A percentile compares a stretch with the other conserved stretches of the same genome.
Conservation (phyloP, 2,329 filamentous ascomycete genomes). For the Saccharata proteae region DNA sequence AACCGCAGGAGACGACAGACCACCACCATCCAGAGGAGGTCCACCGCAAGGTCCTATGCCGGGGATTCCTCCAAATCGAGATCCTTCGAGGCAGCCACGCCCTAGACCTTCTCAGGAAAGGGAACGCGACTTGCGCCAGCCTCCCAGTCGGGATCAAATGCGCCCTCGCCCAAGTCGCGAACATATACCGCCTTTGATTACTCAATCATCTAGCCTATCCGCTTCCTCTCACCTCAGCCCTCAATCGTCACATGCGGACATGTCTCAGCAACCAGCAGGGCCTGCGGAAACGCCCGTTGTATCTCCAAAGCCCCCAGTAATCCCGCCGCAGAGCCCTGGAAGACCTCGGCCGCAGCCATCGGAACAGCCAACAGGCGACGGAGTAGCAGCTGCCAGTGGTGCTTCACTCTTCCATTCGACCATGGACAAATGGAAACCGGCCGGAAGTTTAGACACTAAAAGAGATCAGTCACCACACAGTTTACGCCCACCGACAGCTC, state of each 20-base stretch:
- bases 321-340: no score
- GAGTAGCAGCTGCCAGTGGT: not conserved
- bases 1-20: constrained; percentile 19
- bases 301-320: no score
- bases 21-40: constrained; percentile 8
- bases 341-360: no score
- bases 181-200: constrained; percentile 11
- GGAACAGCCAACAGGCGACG: not conserved
- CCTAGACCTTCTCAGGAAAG: constrained; percentile 20
- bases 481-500: constrained; percentile 22
- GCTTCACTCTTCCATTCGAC: no score
- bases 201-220: constrained; percentile 16
- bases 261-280: constrained; percentile 12
- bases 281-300: not conserved
- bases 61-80: constrained; percentile 12
- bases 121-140: constrained; percentile 21
- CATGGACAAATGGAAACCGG: constrained; percentile 1
- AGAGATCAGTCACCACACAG: constrained; percentile 22
- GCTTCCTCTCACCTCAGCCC: constrained; percentile 26
- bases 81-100: constrained; percentile 13
- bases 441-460: constrained; percentile 10
- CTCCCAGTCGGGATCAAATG: constrained; percentile 22
- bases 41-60: constrained; percentile 10
- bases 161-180: constrained; percentile 12
- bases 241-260: constrained; percentile 27